Base-by-base conservation (phyloP, 495 filamentous ascomycete genomes). In the Lophiotrema nucula region DNA sequence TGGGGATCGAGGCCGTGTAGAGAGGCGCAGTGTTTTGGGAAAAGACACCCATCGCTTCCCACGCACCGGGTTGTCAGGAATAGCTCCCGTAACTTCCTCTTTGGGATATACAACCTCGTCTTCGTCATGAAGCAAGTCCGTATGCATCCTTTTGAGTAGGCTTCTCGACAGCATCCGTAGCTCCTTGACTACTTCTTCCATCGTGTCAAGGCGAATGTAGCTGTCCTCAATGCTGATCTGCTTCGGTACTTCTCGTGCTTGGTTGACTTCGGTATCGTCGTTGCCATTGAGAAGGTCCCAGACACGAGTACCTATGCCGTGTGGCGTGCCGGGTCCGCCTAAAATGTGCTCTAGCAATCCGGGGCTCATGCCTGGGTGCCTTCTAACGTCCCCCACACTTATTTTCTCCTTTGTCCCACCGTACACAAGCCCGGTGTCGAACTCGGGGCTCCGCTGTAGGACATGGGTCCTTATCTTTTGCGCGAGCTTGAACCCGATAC, bases 151-250 rank as follows among this genome's bases (percentile, higher is more conserved):
- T 43, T 81, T 81, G 25, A 97, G 73, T 11, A 97, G 74, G 62
- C 89, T 95, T 1, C 67, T 71, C 0, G 85, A 72, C 0, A 97
- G 73, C 21, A 78, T 71, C 0, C 68, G 64, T 19, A 97, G 76
- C 65, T 91, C 86, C 39, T 77, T 76, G n/a, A 72, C 74, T 2
- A 89, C 81, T 42, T 84, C 77, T 2, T 81, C 69, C 39, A 86
- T 58, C 0, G 76, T 81, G 60, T 84, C 79, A 1, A 96, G 75
- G 1, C 82, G 81, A 44, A 78, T 76, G 67, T 93, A 97, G 4
- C 88, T 89, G 69, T 97, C 90, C 67, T 97, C 92, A 57, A 97
- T 95, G 70, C 88, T 92, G 69, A 97, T 96, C 69, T 96, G 91
- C 12, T 83, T 83, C 0, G 92, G 92, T 13, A 95, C 70, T 35